Conservation (phyloP, 495 filamentous ascomycete species). For the Penicillium salamii region DNA sequence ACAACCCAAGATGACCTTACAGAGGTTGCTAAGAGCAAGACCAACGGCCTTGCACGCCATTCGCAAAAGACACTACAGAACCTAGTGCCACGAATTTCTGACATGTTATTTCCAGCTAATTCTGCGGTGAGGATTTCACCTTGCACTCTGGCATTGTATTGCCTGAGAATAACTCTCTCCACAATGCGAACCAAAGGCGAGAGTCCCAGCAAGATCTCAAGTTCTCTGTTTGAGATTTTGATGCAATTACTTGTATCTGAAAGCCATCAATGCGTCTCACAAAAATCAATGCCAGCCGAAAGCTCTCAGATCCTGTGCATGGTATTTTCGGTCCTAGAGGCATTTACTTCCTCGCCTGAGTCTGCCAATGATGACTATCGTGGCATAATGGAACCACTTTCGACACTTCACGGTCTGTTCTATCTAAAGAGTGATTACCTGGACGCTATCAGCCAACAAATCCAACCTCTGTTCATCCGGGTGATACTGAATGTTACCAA, state of each 20-base stretch:
- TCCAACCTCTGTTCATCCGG: conserved; percentile 50
- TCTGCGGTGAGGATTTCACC: conserved; percentile 28
- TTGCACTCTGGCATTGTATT: conserved; percentile 28
- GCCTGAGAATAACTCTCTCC: conserved; percentile 23
- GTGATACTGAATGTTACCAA: conserved; percentile 87
- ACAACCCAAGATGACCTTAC: conserved; percentile 26
- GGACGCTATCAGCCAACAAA: conserved; percentile 13
- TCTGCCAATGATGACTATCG: conserved; percentile 20
- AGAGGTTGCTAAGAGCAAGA: conserved; percentile 13
- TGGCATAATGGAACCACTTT: conserved; percentile 26
- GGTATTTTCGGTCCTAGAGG: conserved; percentile 64
- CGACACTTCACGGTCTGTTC: conserved; percentile 30
- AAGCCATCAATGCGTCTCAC: neutral
- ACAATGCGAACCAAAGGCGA: conserved; percentile 29
- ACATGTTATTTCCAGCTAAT: conserved; percentile 19
- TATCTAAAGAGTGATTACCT: conserved; percentile 2
- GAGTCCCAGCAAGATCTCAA: conserved; percentile 21
- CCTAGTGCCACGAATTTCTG: conserved; percentile 19
- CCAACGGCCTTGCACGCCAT: conserved; percentile 25
- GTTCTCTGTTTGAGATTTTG: conserved; percentile 21
- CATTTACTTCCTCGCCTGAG: conserved; percentile 39
- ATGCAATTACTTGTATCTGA: conserved; percentile 26
- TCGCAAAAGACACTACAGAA: conserved; percentile 30
- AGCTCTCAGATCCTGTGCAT: conserved; percentile 25
- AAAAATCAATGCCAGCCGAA: neutral